Percentiles rank a stretch among this genome's conserved stretches.
phyloP scores from a whole-genome alignment of 73 alveolate species.

The Urostyla sp. region DNA sequence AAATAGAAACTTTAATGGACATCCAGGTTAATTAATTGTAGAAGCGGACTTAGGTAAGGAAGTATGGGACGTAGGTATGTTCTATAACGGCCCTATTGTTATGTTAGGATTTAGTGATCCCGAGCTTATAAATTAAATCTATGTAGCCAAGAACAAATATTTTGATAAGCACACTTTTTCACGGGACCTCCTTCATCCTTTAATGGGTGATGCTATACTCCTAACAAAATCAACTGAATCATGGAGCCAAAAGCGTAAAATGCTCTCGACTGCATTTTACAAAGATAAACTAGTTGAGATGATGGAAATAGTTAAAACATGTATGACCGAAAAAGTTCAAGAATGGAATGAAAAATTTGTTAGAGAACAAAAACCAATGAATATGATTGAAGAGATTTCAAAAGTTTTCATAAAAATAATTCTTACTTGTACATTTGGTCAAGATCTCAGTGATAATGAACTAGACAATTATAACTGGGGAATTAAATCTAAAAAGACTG shows the following conservation, averaged over 20 bases:
- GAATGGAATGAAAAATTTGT: background rate
- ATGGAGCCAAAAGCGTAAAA: slow-evolving; percentile 25
- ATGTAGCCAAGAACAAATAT: background rate
- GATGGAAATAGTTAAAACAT: background rate
- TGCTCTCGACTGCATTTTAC: slow-evolving; percentile 29
- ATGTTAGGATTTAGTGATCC: background rate
- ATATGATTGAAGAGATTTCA: background rate
- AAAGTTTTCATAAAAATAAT: background rate
- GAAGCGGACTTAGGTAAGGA: too few relatives aligned
- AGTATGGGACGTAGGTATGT: too few relatives aligned
- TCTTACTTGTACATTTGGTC: slow-evolving; percentile 8
- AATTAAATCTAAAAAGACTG: too few relatives aligned
- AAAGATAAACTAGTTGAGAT: slow-evolving; percentile 6
- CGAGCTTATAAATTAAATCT: background rate
- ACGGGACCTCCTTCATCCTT: background rate
- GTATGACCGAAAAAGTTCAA: slow-evolving; percentile 17
- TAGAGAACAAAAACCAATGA: background rate
- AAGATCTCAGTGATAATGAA: background rate
- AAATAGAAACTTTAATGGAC: too few relatives aligned
- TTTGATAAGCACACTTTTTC: background rate
- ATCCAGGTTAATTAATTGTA: too few relatives aligned
- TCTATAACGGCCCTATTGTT: too few relatives aligned
- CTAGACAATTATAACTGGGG: background rate
- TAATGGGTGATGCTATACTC: slow-evolving; percentile 13
- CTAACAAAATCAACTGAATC: background rate